Conservation (phyloP, 768 basidiomycete species). For the Kwoniella dejecticola region DNA sequence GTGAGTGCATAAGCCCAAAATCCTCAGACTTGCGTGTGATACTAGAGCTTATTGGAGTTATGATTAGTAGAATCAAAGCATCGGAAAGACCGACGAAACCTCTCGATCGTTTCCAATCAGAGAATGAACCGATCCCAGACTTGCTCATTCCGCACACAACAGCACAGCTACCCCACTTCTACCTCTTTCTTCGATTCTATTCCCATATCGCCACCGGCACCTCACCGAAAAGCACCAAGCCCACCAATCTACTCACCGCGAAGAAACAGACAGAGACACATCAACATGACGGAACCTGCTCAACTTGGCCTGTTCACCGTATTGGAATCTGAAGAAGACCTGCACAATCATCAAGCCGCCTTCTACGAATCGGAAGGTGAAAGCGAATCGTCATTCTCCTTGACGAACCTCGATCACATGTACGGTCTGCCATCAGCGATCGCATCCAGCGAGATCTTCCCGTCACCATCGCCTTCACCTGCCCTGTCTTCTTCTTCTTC, state of each 20-base stretch:
- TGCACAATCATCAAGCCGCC: neutral
- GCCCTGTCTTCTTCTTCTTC: neutral
- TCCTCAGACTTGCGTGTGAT: too few species aligned
- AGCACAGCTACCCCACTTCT: neutral
- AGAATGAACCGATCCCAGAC: constrained; percentile 4
- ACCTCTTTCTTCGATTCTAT: constrained; percentile 46
- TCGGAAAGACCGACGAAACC: too few species aligned
- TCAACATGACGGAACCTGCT: constrained; percentile 28
- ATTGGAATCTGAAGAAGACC: constrained; percentile 13
- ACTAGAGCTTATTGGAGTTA: too few species aligned
- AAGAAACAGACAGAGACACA: constrained; percentile 29
- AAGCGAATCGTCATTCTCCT: too few species aligned
- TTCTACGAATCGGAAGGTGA: neutral
- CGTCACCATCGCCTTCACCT: neutral
- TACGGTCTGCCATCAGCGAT: constrained; percentile 15
- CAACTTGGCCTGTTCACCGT: constrained; percentile 32
- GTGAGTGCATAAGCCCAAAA: too few species aligned
- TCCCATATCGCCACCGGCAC: constrained; percentile 32
- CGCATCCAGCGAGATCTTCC: constrained; percentile 21
- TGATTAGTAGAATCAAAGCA: too few species aligned
- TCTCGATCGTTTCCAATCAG: neutral
- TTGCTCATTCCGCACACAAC: neutral
- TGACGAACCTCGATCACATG: neutral
- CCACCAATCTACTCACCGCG: constrained; percentile 60
- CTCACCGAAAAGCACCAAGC: constrained; percentile 59